Percentiles rank a stretch among this genome's conserved stretches.
phyloP scores from a whole-genome alignment of 345 rosid species.

The Salix purpurea region DNA sequence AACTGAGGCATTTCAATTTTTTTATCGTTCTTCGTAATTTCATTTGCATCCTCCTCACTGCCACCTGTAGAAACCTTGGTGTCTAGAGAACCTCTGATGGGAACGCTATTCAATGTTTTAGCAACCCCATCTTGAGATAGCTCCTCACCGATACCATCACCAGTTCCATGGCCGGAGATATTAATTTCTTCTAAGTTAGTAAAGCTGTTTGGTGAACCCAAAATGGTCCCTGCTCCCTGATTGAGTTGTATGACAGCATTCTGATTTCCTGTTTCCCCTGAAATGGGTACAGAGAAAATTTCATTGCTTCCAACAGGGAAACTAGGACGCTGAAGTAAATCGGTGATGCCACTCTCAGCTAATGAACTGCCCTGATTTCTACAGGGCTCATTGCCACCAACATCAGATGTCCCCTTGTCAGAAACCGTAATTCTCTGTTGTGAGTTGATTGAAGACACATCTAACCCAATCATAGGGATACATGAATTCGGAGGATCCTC shows the following conservation, averaged over 20 bases:
- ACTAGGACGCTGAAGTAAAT: conserved; percentile 13
- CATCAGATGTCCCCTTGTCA: conserved; percentile 20
- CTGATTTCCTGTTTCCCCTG: conserved; percentile 15
- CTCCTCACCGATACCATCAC: conserved; percentile 24
- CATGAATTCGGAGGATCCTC: conserved; percentile 24
- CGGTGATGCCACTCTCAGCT: conserved; percentile 26
- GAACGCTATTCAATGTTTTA: conserved; percentile 20
- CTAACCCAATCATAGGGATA: conserved; percentile 2
- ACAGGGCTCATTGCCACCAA: conserved; percentile 21
- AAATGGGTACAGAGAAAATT: conserved; percentile 6
- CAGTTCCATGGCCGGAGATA: conserved; percentile 9
- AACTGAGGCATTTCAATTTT: conserved; percentile 21
- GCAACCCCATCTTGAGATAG: conserved; percentile 21
- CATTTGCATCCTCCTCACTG: conserved; percentile 22
- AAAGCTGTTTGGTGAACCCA: conserved; percentile 15
- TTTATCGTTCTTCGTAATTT: conserved; percentile 7
- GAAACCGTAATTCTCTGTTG: conserved; percentile 24
- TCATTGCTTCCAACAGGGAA: conserved; percentile 3
- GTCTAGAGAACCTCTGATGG: conserved; percentile 21
- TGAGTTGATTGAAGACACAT: conserved; percentile 9
- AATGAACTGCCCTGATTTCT: conserved; percentile 9
- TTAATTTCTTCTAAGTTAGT: conserved; percentile 8
- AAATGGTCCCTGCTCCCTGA: conserved; percentile 2
- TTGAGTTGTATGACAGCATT: conserved; percentile 10
- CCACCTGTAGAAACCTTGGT: conserved; percentile 18